Base-by-base conservation (phyloP, 805 yeast genomes). In the Jamesozyma piceae region DNA sequence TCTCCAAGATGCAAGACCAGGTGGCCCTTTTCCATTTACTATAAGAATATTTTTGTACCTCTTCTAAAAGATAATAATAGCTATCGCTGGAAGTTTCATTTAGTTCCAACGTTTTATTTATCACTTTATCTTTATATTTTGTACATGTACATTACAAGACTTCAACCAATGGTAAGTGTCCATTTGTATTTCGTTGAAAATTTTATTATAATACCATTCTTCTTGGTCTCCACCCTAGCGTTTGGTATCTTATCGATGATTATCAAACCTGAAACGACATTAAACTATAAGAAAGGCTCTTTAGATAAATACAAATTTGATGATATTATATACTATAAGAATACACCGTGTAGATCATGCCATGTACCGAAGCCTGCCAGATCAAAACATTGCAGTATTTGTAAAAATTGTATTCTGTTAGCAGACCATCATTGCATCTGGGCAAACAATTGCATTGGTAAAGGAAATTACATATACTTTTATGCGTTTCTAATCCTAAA, bases 401-500 rank as follows among this genome's bases (percentile, higher is more conserved):
- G 95, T 59, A 74, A 74, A 42, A 57, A 62, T 2, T 86, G 95
- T 56, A 68, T 82, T 5, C 58, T 74, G 10, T 52, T 73, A 38
- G 81, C 76, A 51, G 95, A 86, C 52, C 90, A 82, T 56, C 89
- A 82, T 58, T 82, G 90, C 52, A 56, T 74, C 30, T 78, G 84
- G 77, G 59, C 84, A 38, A 80, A 83, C 54, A 83, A 78, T 52
- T 86, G 95, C 57, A 72, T 85, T 35, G 95, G 94, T 0, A 65
- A 67, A 48, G 68, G 73, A 37, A 85, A 85, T 55, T 78, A 72
- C 57, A 58, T 69, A 32, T 80, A 74, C 69, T 85, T 85, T 53
- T 50, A 78, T 42, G 49, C 62, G 3, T 84, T 78, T 49, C 57
- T 85, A 37, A 35, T 72, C 0, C 60, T 73, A 35, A 81, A 84